phyloP scores from a whole-genome alignment of 2,329 filamentous ascomycete species.

The Harringtonia aguacate region DNA sequence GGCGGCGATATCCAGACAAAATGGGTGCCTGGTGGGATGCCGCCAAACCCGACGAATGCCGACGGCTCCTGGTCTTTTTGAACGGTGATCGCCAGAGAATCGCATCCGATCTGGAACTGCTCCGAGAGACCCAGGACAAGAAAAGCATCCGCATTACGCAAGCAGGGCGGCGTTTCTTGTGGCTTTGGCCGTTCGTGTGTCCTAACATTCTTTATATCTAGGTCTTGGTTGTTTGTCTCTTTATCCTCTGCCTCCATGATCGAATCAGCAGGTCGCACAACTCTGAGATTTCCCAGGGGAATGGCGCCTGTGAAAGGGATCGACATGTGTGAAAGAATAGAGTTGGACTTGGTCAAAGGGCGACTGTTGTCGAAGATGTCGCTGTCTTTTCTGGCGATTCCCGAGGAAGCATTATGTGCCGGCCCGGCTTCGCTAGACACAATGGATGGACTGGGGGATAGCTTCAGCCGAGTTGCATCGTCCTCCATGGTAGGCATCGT shows the following conservation, averaged over 20 bases:
- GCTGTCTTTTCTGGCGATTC: background rate
- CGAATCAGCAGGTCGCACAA: background rate
- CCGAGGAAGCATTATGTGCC: background rate
- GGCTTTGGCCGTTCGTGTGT: no score
- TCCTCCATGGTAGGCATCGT: no score
- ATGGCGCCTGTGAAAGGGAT: constrained; percentile 26
- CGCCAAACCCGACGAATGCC: constrained; percentile 39
- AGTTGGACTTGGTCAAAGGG: constrained; percentile 24
- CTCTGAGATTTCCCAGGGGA: constrained; percentile 25
- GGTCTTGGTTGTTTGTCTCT: background rate
- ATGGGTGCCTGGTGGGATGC: constrained; percentile 45
- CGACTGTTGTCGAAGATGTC: background rate
- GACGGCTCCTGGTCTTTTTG: constrained; percentile 12
- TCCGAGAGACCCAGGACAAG: constrained; percentile 40
- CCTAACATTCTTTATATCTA: background rate
- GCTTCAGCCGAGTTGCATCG: no score
- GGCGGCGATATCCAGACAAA: constrained; percentile 48
- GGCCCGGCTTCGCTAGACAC: no score
- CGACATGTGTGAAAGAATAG: constrained; percentile 23
- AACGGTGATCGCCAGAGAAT: constrained; percentile 36
- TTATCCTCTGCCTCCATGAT: background rate
- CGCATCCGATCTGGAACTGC: constrained; percentile 41
- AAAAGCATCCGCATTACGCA: constrained; percentile 37
- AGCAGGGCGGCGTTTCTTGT: no score
- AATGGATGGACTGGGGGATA: no score